These are phyloP conservation scores for Craterostigma plantagineum DNA, from an alignment of 257 asterid species.

Conservation along the genomic window DNA sequence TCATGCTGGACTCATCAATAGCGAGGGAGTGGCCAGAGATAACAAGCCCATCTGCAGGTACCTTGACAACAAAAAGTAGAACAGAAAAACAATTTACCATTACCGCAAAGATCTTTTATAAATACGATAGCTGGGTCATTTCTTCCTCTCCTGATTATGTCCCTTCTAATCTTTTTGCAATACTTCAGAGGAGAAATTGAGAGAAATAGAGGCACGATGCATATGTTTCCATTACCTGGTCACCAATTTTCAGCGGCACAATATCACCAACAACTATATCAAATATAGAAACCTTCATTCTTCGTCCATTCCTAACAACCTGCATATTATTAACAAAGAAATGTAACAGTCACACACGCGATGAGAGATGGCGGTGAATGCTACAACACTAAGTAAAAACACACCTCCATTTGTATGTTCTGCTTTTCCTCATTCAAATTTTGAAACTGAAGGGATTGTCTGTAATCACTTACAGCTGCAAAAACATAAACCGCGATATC, in stretches of 20 bases:
- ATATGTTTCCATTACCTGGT: slow-evolving; percentile 56
- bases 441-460: slow-evolving; percentile 91
- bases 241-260: slow-evolving; percentile 91
- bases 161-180: slow-evolving; percentile 3
- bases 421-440: slow-evolving; percentile 91
- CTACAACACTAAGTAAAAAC: slow-evolving; percentile 8
- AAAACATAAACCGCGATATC: slow-evolving; percentile 29
- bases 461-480: slow-evolving; percentile 89
- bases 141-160: background rate
- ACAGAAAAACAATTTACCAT: slow-evolving; percentile 17
- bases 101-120: background rate
- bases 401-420: slow-evolving; percentile 88
- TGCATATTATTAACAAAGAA: slow-evolving; percentile 21
- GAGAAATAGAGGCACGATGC: slow-evolving; percentile 31
- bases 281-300: slow-evolving; percentile 64
- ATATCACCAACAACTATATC: slow-evolving; percentile 88
- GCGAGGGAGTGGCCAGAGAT: slow-evolving; percentile 70
- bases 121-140: background rate
- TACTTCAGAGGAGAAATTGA: background rate
- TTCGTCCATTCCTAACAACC: slow-evolving; percentile 82
- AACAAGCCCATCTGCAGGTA: slow-evolving; percentile 89
- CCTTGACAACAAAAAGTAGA: slow-evolving; percentile 26
- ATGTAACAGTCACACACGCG: slow-evolving; percentile 15
- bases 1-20: slow-evolving; percentile 96
- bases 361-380: slow-evolving; percentile 33